Base-by-base conservation (phyloP, 257 asterid species). In the Solanum verrucosum region DNA sequence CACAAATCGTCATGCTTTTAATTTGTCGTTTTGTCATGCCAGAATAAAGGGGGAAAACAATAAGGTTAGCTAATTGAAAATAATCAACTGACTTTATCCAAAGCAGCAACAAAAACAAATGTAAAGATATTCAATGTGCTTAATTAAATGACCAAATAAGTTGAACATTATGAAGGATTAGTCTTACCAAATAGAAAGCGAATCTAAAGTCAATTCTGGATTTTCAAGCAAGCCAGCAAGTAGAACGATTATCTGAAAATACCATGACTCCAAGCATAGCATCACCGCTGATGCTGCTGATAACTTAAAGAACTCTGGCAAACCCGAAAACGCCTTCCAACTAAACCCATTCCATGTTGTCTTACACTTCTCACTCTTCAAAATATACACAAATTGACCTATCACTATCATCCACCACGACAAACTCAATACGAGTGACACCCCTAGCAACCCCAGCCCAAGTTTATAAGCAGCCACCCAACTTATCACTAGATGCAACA, bases 251-350 rank as follows among this genome's bases (percentile, higher is more conserved):
- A 91, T 74, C 85, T 91, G 92, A 78, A 87, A 87, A 23, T 91
- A 89, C 93, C 91, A 91, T 21, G 87, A 83, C 37, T 91, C 91
- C 87, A 91, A 86, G 18, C 91, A 91, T 60, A 89, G 77, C 91
- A 91, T 91, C 27, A 91, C 90, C 1, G 93, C 93, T 4, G 90
- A 89, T 10, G 93, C 90, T 3, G 91, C 93, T 0, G 93, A 91
- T 42, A 91, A 70, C 16, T 91, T 89, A 13, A 91, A 91, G 86
- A 91, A 89, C 12, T 35, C 89, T 38, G 87, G 82, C 6, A 91
- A 87, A 9, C 88, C 91, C 9, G 89, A 70, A 67, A 88, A 90
- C 0, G 91, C 91, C 46, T 40, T 83, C 78, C 44, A 5, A 7
- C 89, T 84, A 59, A 90, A 85, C 88, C 91, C 91, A 6, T 4